Percentiles rank a stretch among this genome's conserved stretches.
Evolutionary conservation across 345 rosid genomes (phyloP).

Genomic region (Capsella bursapastoris): DNA sequence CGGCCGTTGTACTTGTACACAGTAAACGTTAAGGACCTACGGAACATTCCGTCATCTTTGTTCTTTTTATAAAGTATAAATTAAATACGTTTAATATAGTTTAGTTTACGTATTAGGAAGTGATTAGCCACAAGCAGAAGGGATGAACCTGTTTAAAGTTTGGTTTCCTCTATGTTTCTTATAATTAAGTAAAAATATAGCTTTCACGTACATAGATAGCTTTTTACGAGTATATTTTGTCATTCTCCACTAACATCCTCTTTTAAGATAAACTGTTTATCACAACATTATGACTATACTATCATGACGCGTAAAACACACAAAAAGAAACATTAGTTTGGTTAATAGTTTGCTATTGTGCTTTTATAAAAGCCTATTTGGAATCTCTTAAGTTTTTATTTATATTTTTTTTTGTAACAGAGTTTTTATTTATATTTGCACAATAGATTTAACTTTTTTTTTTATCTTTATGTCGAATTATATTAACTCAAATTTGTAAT

Average conservation of each 20-base stretch:
- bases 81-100: background rate
- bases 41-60: background rate
- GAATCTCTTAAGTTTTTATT: conserved; percentile 34
- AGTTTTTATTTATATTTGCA: conserved; percentile 1
- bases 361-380: conserved; percentile 36
- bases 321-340: conserved; percentile 15
- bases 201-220: conserved; percentile 16
- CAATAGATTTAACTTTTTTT: background rate
- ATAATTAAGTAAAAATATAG: conserved; percentile 14
- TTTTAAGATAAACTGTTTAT: background rate
- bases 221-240: conserved; percentile 21
- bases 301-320: conserved; percentile 39
- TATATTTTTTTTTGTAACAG: background rate
- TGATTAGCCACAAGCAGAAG: conserved; percentile 34
- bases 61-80: too few species aligned
- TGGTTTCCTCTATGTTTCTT: conserved; percentile 22
- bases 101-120: conserved; percentile 21
- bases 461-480: background rate
- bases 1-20: conserved; percentile 1
- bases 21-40: conserved; percentile 33
- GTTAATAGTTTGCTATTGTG: conserved; percentile 23
- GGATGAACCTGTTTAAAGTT: conserved; percentile 39
- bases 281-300: too few species aligned
- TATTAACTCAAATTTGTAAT: background rate
- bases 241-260: conserved; percentile 35